Evolutionary conservation across 225 moss, liverwort and hornwort genomes (phyloP).

Genomic region (Thuidium tamariscinum): DNA sequence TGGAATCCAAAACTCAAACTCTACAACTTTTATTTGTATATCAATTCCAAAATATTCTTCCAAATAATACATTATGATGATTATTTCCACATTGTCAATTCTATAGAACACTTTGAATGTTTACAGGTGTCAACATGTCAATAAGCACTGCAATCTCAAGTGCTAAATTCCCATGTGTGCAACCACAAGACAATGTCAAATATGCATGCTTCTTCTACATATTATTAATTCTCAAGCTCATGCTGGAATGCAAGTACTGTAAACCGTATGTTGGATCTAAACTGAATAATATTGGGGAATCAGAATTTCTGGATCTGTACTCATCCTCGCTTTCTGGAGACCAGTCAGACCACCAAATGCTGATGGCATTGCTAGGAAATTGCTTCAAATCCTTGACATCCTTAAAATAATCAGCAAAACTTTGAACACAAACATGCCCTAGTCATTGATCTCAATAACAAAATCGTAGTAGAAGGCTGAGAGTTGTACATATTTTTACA

Average conservation of each 20-base stretch:
- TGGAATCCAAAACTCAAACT: too few species aligned
- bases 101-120: too few species aligned
- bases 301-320: not conserved
- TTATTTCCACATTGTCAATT: too few species aligned
- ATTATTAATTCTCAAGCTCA: not conserved
- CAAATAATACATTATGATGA: too few species aligned
- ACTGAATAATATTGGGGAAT: not conserved
- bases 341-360: not conserved
- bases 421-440: not conserved
- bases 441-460: not conserved
- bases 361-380: not conserved
- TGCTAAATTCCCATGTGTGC: not conserved
- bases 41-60: too few species aligned
- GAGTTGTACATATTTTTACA: not conserved
- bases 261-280: not conserved
- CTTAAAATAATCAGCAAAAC: not conserved
- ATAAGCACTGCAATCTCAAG: not conserved
- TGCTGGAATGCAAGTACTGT: not conserved
- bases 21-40: too few species aligned
- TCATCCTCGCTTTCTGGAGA: not conserved
- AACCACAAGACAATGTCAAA: not conserved
- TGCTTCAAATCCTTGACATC: not conserved
- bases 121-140: not conserved
- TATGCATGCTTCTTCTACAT: not conserved
- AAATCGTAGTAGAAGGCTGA: not conserved